These are phyloP conservation scores for Trapa incisa DNA, from an alignment of 345 rosid species.

Conservation along the genomic window DNA sequence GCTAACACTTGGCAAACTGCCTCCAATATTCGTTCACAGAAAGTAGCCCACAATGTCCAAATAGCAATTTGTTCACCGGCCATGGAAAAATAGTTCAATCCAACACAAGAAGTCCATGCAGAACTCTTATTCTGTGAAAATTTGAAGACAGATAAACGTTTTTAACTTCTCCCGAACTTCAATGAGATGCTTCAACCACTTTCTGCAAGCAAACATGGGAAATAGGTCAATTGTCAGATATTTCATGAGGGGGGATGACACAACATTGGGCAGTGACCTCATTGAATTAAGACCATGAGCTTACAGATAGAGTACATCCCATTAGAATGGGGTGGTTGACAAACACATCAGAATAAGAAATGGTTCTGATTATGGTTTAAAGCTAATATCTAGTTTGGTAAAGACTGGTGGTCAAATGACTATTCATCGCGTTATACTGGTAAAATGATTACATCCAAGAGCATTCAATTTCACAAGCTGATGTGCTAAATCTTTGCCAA, in stretches of 20 bases:
- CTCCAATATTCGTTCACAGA: background rate
- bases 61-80: background rate
- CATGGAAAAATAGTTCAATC: background rate
- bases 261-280: background rate
- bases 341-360: background rate
- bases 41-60: background rate
- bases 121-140: constrained; percentile 16
- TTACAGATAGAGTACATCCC: background rate
- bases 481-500: background rate
- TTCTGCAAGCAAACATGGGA: constrained; percentile 23
- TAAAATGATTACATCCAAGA: background rate
- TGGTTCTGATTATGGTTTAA: background rate
- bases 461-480: too few species aligned
- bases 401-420: too few species aligned
- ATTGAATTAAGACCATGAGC: background rate
- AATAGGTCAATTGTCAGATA: background rate
- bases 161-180: constrained; percentile 12
- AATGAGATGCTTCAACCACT: constrained; percentile 29
- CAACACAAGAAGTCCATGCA: background rate
- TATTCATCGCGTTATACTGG: background rate
- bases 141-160: background rate
- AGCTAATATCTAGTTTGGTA: background rate
- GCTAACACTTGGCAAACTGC: background rate
- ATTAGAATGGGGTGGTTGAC: background rate
- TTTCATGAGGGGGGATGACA: too few species aligned